Evolutionary conservation across 2,329 filamentous ascomycete genomes (phyloP).

Genomic region (Fusarium foetens): DNA sequence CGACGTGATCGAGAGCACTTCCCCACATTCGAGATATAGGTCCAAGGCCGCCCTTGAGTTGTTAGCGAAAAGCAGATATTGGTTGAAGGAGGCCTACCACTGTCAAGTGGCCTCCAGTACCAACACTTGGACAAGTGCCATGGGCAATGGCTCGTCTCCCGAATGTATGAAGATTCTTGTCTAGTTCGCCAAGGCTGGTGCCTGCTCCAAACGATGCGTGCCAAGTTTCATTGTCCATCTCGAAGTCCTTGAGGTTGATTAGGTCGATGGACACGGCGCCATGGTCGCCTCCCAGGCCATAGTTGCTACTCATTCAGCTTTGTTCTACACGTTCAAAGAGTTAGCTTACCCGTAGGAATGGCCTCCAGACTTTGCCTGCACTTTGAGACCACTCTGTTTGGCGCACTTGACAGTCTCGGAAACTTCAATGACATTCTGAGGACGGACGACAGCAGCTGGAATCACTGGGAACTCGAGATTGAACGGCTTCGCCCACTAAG

Average conservation of each 20-base stretch:
- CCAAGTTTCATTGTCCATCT: conserved; percentile 63
- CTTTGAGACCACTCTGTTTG: conserved; percentile 57
- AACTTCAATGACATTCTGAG: conserved; percentile 63
- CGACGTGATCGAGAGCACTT: conserved; percentile 63
- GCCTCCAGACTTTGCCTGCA: conserved; percentile 71
- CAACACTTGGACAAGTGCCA: conserved; percentile 68
- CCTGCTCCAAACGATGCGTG: conserved; percentile 66
- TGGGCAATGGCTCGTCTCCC: conserved; percentile 68
- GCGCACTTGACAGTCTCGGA: conserved; percentile 69
- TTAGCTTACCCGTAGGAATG: conserved; percentile 69
- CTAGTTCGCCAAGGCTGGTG: conserved; percentile 62
- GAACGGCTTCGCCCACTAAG: conserved; percentile 62
- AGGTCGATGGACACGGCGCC: conserved; percentile 66
- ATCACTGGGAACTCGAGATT: conserved; percentile 62
- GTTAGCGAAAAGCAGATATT: background rate
- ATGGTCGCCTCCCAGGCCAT: conserved; percentile 60
- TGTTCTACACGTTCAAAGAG: rapidly evolving
- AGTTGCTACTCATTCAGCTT: conserved; percentile 46
- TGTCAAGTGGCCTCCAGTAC: conserved; percentile 67
- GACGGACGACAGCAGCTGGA: conserved; percentile 67
- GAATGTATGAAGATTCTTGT: conserved; percentile 59
- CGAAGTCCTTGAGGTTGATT: conserved; percentile 61
- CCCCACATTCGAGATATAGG: conserved; percentile 70
- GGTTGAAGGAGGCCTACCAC: conserved; percentile 53
- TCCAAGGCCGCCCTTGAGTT: conserved; percentile 63